A percentile compares a stretch with the other conserved stretches of the same genome.
Evolutionary conservation across 768 basidiomycete species (phyloP).

Genomic region (Dacryopinax spathularia): DNA sequence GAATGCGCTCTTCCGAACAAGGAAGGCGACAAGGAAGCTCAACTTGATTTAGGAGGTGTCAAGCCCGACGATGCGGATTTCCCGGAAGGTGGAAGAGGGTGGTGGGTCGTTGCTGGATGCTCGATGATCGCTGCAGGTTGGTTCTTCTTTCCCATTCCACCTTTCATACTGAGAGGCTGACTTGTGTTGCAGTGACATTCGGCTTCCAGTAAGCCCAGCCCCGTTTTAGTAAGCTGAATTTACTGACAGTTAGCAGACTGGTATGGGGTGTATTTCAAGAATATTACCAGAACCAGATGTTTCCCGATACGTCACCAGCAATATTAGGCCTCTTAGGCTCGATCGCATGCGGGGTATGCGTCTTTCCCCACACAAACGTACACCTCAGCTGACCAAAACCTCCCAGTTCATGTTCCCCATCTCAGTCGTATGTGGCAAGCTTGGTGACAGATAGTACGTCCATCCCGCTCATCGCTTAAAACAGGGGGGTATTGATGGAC

Average conservation of each 20-base stretch:
- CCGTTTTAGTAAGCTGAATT: neutral
- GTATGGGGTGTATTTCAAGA: slow-evolving; percentile 12
- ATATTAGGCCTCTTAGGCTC: slow-evolving; percentile 9
- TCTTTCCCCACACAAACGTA: neutral
- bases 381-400: neutral
- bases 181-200: neutral
- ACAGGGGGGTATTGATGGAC: no score
- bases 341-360: slow-evolving; percentile 4
- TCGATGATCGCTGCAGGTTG: neutral
- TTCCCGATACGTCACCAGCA: slow-evolving; percentile 8
- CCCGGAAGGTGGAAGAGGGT: neutral
- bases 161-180: neutral
- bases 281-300: slow-evolving; percentile 10
- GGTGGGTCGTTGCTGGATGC: neutral
- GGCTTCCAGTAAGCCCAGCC: neutral
- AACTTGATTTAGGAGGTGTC: neutral
- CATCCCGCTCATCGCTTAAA: neutral
- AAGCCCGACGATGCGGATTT: neutral
- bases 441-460: slow-evolving; percentile 11
- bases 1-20: no score
- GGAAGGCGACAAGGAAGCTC: neutral
- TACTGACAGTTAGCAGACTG: neutral
- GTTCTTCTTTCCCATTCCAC: neutral
- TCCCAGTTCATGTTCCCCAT: slow-evolving; percentile 9
- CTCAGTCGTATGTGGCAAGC: slow-evolving; percentile 10